These are phyloP conservation scores for Salix brachista DNA, from an alignment of 345 rosid genomes.

Conservation along the genomic window DNA sequence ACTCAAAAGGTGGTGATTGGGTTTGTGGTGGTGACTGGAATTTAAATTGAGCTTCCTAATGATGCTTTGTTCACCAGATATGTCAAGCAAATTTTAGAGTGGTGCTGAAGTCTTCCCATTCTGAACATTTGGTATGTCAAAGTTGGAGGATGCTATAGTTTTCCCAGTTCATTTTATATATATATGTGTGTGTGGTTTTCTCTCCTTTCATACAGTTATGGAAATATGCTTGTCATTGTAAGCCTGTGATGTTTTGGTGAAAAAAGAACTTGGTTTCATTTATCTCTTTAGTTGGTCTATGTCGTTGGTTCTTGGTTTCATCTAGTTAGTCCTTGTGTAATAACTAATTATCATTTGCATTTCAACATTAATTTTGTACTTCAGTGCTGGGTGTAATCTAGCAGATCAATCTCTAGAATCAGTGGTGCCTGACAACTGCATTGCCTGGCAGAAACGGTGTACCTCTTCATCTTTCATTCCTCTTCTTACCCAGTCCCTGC, in stretches of 20 bases:
- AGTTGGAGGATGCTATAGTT: not conserved
- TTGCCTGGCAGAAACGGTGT: slow-evolving; percentile 1
- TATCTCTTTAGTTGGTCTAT: not conserved
- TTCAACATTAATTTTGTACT: slow-evolving; percentile 3
- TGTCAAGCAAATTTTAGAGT: slow-evolving; percentile 10
- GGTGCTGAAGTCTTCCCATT: slow-evolving; percentile 14
- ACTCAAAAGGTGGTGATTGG: not conserved
- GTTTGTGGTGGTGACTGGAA: slow-evolving; percentile 14
- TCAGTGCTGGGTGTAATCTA: slow-evolving; percentile 1
- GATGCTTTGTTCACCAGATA: slow-evolving; percentile 15
- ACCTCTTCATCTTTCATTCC: not conserved
- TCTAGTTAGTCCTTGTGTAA: not conserved
- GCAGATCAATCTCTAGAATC: slow-evolving; percentile 13
- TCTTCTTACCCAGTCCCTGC: not conserved
- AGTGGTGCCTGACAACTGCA: slow-evolving; percentile 5
- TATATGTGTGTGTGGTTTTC: not conserved
- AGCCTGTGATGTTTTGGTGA: not conserved
- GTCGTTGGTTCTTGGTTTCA: not conserved
- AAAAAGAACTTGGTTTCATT: not conserved
- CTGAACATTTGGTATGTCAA: slow-evolving; percentile 11
- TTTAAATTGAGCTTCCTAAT: slow-evolving; percentile 9
- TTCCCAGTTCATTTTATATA: not conserved
- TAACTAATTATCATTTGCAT: not conserved
- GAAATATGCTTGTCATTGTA: not conserved
- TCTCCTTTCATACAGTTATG: not conserved